Base-by-base conservation (phyloP, 192 early-diverging fungal genomes). In the Helicostylum pulchrum region DNA sequence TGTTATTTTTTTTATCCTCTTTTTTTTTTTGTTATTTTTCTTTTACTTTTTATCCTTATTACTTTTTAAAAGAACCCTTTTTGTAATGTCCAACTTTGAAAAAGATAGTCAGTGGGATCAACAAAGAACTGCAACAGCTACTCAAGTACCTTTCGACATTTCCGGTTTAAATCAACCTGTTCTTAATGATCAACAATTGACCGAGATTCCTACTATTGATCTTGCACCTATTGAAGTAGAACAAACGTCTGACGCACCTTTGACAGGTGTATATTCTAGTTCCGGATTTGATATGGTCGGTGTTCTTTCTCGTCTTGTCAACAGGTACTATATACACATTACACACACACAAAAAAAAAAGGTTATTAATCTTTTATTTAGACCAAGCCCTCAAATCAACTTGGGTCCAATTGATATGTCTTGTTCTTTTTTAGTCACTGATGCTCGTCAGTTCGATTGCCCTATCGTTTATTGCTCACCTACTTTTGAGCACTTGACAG, bases 391-490 rank as follows among this genome's bases (percentile, higher is more conserved):
- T 8, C 79, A 77, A 51, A 76, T 89, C 19, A 75, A 68, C 63
- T 69, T 84, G 20, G 85, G 83, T 2, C 86, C 82, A 45, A 74
- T 85, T 20, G 83, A 87, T 53, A 79, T 83, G 77, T 70, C 67
- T 46, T 80, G 79, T 53, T 77, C 79, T 15, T 85, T 82, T 62
- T 57, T 85, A 21, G 68, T 70, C 7, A 70, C 62, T 11, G 68
- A 70, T 42, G 68, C 83, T 7, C 66, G 78, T 8, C 78, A 78
- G 48, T 69, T 72, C 15, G 83, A 83, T 51, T 72, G 73, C 45
- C 85, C 83, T 5, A 81, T 87, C 51, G 78, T 87, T 9, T 87
- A 87, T 65, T 78, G 66, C 15, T 80, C 77, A 59, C 77, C 83
- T 26, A 83, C 82, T 6, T 87, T 87, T 62, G 72, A 80, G 30